Evolutionary conservation across 2,329 filamentous ascomycete species (phyloP), one percentile per base, ranked within the genome.

Genomic region (Bipolaris cookei): DNA sequence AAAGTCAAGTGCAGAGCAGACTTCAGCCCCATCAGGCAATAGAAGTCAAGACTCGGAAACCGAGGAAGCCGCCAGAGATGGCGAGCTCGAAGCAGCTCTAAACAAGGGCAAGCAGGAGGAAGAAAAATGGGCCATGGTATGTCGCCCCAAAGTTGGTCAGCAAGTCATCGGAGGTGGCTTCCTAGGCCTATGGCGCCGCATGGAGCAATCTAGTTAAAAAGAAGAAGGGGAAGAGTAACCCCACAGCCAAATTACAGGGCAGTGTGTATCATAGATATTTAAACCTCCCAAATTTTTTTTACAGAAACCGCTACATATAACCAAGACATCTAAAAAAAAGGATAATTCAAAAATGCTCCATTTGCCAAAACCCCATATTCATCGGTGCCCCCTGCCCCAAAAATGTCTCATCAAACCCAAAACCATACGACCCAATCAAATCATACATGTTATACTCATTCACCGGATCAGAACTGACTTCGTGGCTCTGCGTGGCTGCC

Each of bases 121-220:
- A 18, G 70, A 74, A 14, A 67, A 70, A 48, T 75, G 69, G 70
- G 72, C 67, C 38, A 76, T 75, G 65, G 63, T 77, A 2, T 77
- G 75, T 53, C 66, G 75, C 43, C 75, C 75, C n/a, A 76, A 74
- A 58, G 71, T 62, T 13, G 73, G 72, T 3, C 66, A 74, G 45
- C 64, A 60, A 59, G 65, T 76, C 6, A 67, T 75, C 8, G 75
- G 75, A 23, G 75, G 75, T 20, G 75, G 75, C 2, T 77, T 77
- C 42, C 61, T 77, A 18, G 74, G 63, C 25, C 35, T 77, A 14
- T 77, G 74, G 74, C 64, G 72, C 47, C 69, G 71, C 3, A 73
- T 76, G 72, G 72, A 73, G 38, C 14, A 38, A 23, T 16, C 54
- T 23, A 28, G 23, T 10, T 48, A 43, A 37, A 34, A 51, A 23